phyloP scores from a whole-genome alignment of 208 protist species.

The Wallacemonas sp. region DNA sequence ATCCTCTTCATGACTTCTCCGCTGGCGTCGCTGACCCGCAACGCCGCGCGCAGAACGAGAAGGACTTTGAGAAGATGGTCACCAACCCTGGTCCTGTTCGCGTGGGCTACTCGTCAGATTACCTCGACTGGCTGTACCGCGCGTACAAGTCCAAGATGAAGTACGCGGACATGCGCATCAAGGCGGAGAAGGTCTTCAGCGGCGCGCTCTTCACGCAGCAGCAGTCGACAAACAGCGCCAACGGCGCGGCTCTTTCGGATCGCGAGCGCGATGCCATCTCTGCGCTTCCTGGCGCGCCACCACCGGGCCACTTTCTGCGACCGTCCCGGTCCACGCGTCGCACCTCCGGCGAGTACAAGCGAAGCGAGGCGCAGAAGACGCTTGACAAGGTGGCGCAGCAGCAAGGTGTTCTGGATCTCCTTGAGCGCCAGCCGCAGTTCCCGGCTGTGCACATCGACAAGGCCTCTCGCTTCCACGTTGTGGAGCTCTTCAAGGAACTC shows the following conservation, averaged over 20 bases:
- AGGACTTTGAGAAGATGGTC: constrained; percentile 69
- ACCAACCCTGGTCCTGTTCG: constrained; percentile 86
- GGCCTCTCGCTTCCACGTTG: constrained; percentile 66
- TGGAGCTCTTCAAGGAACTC: constrained; percentile 84
- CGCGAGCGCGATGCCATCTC: constrained; percentile 8
- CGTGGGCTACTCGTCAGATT: constrained; percentile 78
- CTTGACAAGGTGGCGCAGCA: constrained; percentile 50
- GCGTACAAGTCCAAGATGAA: constrained; percentile 67
- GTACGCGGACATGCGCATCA: constrained; percentile 46
- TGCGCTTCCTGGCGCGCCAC: constrained; percentile 35
- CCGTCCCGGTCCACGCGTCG: constrained; percentile 63
- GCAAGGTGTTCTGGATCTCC: constrained; percentile 76
- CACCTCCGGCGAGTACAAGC: constrained; percentile 48
- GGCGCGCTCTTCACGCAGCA: constrained; percentile 41
- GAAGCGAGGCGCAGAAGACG: constrained; percentile 46
- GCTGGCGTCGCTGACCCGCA: constrained; percentile 31
- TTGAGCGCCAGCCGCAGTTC: constrained; percentile 87
- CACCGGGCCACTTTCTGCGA: constrained; percentile 53
- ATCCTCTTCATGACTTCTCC: constrained; percentile 81
- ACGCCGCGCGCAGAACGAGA: constrained; percentile 37
- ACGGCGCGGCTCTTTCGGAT: not conserved
- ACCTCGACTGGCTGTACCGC: constrained; percentile 86
- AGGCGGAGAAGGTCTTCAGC: constrained; percentile 66
- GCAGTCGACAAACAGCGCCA: constrained; percentile 7
- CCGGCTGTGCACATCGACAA: constrained; percentile 77